These are phyloP conservation scores for Atalantia buxifolia DNA, from an alignment of 345 rosid genomes.

Conservation along the genomic window DNA sequence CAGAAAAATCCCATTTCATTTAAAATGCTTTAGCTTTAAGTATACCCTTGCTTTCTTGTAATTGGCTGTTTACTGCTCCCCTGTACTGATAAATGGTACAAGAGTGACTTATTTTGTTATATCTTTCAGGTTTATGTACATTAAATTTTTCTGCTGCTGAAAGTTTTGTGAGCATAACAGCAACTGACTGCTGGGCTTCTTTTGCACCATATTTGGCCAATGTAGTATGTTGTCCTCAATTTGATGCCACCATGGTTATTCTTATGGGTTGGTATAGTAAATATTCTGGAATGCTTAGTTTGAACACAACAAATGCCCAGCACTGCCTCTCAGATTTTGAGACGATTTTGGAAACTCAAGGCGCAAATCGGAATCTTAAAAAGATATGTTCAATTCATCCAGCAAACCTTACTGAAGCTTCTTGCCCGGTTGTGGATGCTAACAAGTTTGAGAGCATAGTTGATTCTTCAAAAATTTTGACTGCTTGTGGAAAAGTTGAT, in stretches of 20 bases:
- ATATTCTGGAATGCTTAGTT: conserved; percentile 41
- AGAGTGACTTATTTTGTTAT: neutral
- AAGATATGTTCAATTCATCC: conserved; percentile 42
- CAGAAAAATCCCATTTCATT: neutral
- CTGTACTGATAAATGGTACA: neutral
- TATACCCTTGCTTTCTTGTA: neutral
- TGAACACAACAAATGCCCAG: conserved; percentile 35
- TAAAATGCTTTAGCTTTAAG: neutral
- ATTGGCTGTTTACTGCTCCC: neutral
- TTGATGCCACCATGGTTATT: conserved; percentile 48
- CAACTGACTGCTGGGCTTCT: conserved; percentile 48
- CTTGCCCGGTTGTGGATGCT: conserved; percentile 46
- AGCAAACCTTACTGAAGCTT: conserved; percentile 45
- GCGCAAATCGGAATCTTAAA: conserved; percentile 36
- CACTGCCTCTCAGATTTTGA: conserved; percentile 56
- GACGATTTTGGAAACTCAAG: conserved; percentile 49
- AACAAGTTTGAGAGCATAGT: conserved; percentile 45
- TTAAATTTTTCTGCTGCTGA: conserved; percentile 44
- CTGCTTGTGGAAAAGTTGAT: conserved; percentile 50
- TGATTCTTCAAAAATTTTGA: conserved; percentile 43
- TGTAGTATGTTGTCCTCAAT: conserved; percentile 64
- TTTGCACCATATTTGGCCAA: conserved; percentile 56
- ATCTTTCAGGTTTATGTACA: conserved; percentile 40
- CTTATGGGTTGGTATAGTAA: conserved; percentile 54
- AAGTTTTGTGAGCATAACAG: conserved; percentile 39